These are phyloP conservation scores for Chimonanthus salicifolius DNA, from an alignment of 164 flowering plant genomes.

Conservation along the genomic window DNA sequence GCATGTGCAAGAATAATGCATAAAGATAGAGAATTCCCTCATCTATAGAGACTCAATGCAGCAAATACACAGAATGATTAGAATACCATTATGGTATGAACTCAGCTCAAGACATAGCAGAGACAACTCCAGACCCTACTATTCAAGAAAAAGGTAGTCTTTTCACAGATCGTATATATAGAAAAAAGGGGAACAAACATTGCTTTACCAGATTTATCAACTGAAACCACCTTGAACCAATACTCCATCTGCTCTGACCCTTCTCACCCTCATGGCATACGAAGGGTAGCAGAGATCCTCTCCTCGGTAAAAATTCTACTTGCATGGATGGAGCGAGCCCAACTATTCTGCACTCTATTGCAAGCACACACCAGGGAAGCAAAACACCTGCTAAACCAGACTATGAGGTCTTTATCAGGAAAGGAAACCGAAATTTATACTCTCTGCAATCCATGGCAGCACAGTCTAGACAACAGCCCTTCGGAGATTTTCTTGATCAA, in stretches of 20 bases:
- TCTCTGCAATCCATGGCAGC: constrained; percentile 11
- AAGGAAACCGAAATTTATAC: constrained; percentile 24
- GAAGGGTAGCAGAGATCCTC: constrained; percentile 1
- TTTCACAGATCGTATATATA: too few relatives aligned
- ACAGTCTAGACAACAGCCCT: constrained; percentile 23
- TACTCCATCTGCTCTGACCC: constrained; percentile 5
- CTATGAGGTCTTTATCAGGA: constrained; percentile 22
- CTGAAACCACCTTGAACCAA: too few relatives aligned
- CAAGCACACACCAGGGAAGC: constrained; percentile 47
- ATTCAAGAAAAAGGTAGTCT: too few relatives aligned
- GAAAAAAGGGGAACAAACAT: too few relatives aligned
- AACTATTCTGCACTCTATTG: constrained; percentile 30
- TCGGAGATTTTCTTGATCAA: constrained; percentile 19
- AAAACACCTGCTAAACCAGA: constrained; percentile 34
- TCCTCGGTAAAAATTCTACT: constrained; percentile 12
- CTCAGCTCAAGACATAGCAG: too few relatives aligned
- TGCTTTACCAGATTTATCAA: too few relatives aligned
- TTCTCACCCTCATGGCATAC: not conserved
- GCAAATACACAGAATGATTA: too few relatives aligned
- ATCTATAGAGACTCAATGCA: too few relatives aligned
- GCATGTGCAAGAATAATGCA: too few relatives aligned
- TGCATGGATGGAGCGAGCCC: constrained; percentile 18
- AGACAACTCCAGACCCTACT: too few relatives aligned
- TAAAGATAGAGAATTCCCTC: too few relatives aligned
- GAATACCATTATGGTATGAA: too few relatives aligned